A percentile compares a stretch with the other conserved stretches of the same genome.
phyloP scores from a whole-genome alignment of 495 filamentous ascomycete genomes.

The Daldinia decipiens region DNA sequence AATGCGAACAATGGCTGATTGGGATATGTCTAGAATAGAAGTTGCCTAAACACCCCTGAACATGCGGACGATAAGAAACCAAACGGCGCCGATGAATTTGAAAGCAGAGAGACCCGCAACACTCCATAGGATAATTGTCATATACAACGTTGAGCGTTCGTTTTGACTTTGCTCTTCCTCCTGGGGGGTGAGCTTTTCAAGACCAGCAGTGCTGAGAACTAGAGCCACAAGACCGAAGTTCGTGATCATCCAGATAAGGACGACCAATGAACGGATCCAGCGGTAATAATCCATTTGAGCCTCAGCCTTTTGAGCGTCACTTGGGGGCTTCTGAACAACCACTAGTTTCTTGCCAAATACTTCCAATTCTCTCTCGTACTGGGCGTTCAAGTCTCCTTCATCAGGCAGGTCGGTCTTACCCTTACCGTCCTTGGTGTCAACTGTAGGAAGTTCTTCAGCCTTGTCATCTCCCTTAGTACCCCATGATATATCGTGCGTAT shows the following conservation, averaged over 20 bases:
- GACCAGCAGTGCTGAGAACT: constrained; percentile 85
- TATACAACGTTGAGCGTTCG: constrained; percentile 76
- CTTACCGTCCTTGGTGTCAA: constrained; percentile 89
- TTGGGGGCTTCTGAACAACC: constrained; percentile 69
- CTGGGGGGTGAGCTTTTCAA: constrained; percentile 69
- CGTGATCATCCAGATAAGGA: constrained; percentile 94
- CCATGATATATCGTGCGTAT: constrained; percentile 97
- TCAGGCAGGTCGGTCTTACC: constrained; percentile 95
- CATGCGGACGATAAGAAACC: constrained; percentile 95
- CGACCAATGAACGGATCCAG: constrained; percentile 89
- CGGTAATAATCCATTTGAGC: constrained; percentile 99
- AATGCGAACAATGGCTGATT: constrained; percentile 6
- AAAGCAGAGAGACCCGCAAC: constrained; percentile 88
- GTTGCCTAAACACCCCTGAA: constrained; percentile 70
- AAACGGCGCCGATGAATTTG: constrained; percentile 89
- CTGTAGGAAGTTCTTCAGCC: constrained; percentile 80
- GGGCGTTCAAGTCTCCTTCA: constrained; percentile 80
- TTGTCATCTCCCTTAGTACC: constrained; percentile 97
- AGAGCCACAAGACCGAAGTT: constrained; percentile 90
- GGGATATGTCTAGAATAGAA: neutral
- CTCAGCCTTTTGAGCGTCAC: constrained; percentile 70
- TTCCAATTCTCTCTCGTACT: constrained; percentile 86
- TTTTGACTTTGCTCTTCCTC: constrained; percentile 58
- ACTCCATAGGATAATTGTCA: constrained; percentile 90
- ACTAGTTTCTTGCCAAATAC: constrained; percentile 76